A percentile compares a stretch with the other conserved stretches of the same genome.
phyloP scores from a whole-genome alignment of 148 eudicot genomes.

The Camellia granthamiana region DNA sequence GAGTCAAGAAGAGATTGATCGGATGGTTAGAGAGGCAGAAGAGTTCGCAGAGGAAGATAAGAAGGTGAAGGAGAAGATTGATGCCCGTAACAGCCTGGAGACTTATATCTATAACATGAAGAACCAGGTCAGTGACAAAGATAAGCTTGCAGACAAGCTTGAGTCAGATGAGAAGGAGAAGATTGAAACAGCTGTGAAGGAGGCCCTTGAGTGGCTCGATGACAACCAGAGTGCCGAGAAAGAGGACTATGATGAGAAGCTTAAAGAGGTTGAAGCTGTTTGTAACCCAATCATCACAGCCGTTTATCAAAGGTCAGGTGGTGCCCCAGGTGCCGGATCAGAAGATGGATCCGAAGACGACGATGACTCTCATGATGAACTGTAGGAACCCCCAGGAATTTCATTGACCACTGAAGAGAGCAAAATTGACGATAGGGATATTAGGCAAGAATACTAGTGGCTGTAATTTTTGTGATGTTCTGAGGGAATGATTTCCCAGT shows the following conservation, averaged over 20 bases:
- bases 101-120: constrained; percentile 58
- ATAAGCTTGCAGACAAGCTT: constrained; percentile 54
- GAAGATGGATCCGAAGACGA: constrained; percentile 23
- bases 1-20: constrained; percentile 55
- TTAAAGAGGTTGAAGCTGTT: constrained; percentile 56
- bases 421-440: neutral
- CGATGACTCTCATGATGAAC: constrained; percentile 38
- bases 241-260: constrained; percentile 63
- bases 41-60: constrained; percentile 60
- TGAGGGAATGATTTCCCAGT: constrained; percentile 7
- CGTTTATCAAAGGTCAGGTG: constrained; percentile 48
- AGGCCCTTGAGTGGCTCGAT: constrained; percentile 61
- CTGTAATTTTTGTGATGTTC: constrained; percentile 12
- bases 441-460: neutral
- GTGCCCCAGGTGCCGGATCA: constrained; percentile 36
- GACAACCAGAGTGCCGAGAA: constrained; percentile 57
- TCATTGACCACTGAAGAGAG: neutral
- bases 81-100: constrained; percentile 51
- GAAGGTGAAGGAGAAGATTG: constrained; percentile 52
- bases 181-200: constrained; percentile 50
- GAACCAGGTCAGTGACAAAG: constrained; percentile 48
- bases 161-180: constrained; percentile 58
- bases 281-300: constrained; percentile 51
- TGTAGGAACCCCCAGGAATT: constrained; percentile 20
- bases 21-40: constrained; percentile 60